A percentile compares a stretch with the other conserved stretches of the same genome.
phyloP scores from a whole-genome alignment of 1,139 yeast species.

The Hyphopichia fennica region DNA sequence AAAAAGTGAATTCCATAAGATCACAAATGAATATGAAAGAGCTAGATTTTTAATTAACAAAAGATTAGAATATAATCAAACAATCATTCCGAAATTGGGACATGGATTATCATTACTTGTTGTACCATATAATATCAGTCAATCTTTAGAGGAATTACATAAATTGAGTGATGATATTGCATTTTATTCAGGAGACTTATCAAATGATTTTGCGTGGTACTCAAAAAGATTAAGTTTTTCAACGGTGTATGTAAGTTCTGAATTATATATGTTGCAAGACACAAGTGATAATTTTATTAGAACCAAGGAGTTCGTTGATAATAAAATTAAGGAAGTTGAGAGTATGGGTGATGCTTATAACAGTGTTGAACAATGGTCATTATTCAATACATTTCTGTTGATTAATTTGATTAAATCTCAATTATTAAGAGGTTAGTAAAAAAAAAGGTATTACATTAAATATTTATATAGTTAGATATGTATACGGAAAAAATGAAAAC shows the following conservation, averaged over 20 bases:
- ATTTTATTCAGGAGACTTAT: slow-evolving; percentile 73
- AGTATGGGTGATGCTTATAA: slow-evolving; percentile 59
- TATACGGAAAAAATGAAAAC: neutral
- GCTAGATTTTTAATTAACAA: slow-evolving; percentile 54
- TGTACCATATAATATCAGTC: slow-evolving; percentile 50
- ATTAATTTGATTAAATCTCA: slow-evolving; percentile 73
- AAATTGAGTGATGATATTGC: slow-evolving; percentile 80
- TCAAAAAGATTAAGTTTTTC: slow-evolving; percentile 75
- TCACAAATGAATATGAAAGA: slow-evolving; percentile 56
- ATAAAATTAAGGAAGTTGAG: slow-evolving; percentile 56
- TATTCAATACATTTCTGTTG: slow-evolving; percentile 66
- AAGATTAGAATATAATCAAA: slow-evolving; percentile 64
- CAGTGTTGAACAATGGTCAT: slow-evolving; percentile 70
- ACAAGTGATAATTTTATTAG: slow-evolving; percentile 52
- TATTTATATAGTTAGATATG: slow-evolving; percentile 1
- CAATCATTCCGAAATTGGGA: slow-evolving; percentile 44
- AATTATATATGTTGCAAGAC: slow-evolving; percentile 81
- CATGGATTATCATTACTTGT: slow-evolving; percentile 56
- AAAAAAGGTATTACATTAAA: neutral
- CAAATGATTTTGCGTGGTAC: slow-evolving; percentile 93
- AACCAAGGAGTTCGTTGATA: slow-evolving; percentile 66
- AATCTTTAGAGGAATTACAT: slow-evolving; percentile 66
- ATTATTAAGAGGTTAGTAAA: slow-evolving; percentile 56
- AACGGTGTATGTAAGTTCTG: slow-evolving; percentile 69
- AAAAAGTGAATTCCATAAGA: slow-evolving; percentile 23